Percentiles rank a stretch among this genome's conserved stretches.
phyloP scores from a whole-genome alignment of 257 asterid genomes.

The Lavandula angustifolia region DNA sequence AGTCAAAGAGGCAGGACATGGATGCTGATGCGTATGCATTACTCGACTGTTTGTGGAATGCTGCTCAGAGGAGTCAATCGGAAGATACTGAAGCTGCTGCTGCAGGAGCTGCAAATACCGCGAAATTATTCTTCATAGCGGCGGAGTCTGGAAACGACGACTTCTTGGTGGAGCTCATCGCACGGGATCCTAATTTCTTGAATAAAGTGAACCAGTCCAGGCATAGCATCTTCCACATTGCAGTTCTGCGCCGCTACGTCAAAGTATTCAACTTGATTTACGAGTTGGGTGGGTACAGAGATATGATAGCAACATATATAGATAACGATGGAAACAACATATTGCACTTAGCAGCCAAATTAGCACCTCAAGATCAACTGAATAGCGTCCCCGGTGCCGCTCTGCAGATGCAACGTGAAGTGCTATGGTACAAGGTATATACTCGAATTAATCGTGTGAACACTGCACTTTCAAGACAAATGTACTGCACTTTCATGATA shows the following conservation, averaged over 20 bases:
- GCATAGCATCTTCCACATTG: constrained; percentile 44
- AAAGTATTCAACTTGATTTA: constrained; percentile 37
- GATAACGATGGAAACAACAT: constrained; percentile 37
- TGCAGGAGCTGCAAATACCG: background rate
- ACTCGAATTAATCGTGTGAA: too few species aligned
- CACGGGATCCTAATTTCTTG: constrained; percentile 34
- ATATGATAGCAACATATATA: constrained; percentile 24
- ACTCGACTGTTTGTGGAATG: constrained; percentile 30
- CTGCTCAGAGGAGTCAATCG: background rate
- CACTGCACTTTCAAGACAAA: too few species aligned
- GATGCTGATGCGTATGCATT: constrained; percentile 22
- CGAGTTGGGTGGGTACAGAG: constrained; percentile 32
- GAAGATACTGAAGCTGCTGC: constrained; percentile 24
- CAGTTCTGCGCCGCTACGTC: constrained; percentile 37
- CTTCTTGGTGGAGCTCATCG: constrained; percentile 35
- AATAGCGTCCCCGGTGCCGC: constrained; percentile 39
- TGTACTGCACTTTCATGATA: too few species aligned
- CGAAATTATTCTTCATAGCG: constrained; percentile 26
- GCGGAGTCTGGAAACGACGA: constrained; percentile 36
- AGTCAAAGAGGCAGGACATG: background rate
- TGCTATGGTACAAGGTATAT: constrained; percentile 41
- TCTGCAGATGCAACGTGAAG: constrained; percentile 48
- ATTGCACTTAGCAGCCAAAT: constrained; percentile 39
- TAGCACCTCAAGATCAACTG: constrained; percentile 36
- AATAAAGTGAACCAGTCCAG: constrained; percentile 27